Conservation (phyloP, 345 rosid genomes). For the Acer negundo region DNA sequence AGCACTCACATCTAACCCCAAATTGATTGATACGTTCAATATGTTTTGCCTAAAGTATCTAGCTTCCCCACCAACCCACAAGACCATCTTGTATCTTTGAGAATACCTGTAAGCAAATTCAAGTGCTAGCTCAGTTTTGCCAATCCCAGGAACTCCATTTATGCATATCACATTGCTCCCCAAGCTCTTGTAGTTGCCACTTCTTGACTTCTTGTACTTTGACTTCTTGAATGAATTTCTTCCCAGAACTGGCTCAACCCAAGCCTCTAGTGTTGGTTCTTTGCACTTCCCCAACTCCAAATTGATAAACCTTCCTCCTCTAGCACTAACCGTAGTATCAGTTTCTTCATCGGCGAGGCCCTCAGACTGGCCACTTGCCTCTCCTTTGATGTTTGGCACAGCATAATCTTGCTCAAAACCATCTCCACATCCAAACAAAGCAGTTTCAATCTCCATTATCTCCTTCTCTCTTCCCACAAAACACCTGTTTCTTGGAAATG, state of each 20-base stretch:
- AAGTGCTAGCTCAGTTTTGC: slow-evolving; percentile 88
- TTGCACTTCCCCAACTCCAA: slow-evolving; percentile 73
- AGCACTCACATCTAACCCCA: slow-evolving; percentile 87
- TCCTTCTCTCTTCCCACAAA: slow-evolving; percentile 87
- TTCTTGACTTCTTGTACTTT: slow-evolving; percentile 66
- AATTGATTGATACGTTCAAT: slow-evolving; percentile 68
- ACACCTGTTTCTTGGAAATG: slow-evolving; percentile 65
- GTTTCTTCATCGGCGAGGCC: slow-evolving; percentile 82
- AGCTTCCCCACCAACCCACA: slow-evolving; percentile 94
- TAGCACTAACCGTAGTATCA: slow-evolving; percentile 31
- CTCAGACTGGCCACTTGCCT: slow-evolving; percentile 78
- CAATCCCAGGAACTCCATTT: slow-evolving; percentile 74
- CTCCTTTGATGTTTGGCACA: slow-evolving; percentile 53
- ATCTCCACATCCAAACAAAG: slow-evolving; percentile 66
- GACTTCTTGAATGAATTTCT: slow-evolving; percentile 65
- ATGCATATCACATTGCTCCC: slow-evolving; percentile 65
- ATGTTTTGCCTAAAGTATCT: slow-evolving; percentile 79
- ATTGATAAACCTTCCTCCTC: slow-evolving; percentile 61
- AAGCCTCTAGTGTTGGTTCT: slow-evolving; percentile 62
- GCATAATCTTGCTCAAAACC: slow-evolving; percentile 43
- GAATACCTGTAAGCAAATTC: slow-evolving; percentile 79
- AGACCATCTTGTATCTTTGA: slow-evolving; percentile 85
- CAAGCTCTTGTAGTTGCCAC: slow-evolving; percentile 53
- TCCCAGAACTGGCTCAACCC: slow-evolving; percentile 58
- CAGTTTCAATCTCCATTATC: slow-evolving; percentile 68